Evolutionary conservation across 2,329 filamentous ascomycete genomes (phyloP).

Genomic region (Fusarium secorum): DNA sequence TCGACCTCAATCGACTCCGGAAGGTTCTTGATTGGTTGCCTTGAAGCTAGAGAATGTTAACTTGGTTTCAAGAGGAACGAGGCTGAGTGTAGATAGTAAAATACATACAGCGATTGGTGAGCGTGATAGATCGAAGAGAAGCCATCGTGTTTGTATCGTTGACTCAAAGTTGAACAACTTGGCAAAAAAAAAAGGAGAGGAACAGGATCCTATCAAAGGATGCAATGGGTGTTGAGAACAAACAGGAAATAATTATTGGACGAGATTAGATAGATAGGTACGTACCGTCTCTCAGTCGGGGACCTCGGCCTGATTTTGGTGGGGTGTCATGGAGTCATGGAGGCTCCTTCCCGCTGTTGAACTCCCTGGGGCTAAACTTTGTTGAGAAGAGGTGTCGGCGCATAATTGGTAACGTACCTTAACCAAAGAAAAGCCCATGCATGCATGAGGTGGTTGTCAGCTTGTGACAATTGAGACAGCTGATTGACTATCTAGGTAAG

Average conservation of each 20-base stretch:
- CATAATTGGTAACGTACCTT: too few species aligned
- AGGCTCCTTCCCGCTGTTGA: not conserved
- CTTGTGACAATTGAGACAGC: conserved; percentile 3
- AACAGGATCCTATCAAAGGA: conserved; percentile 1
- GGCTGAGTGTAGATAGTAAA: not conserved
- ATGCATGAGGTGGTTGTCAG: not conserved
- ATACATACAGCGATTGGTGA: conserved; percentile 52
- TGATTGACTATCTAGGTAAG: not conserved
- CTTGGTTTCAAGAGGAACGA: not conserved
- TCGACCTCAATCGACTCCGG: conserved; percentile 59
- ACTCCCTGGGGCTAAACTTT: conserved; percentile 8
- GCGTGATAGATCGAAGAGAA: conserved; percentile 50
- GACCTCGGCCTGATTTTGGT: conserved; percentile 24
- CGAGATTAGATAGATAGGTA: conserved; percentile 23
- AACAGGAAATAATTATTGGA: conserved; percentile 13
- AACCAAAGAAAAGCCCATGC: not conserved
- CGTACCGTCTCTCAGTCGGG: conserved; percentile 2
- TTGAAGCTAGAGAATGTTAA: conserved; percentile 49
- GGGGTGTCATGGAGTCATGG: not conserved
- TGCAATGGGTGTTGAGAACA: conserved; percentile 22
- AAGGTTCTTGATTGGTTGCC: conserved; percentile 62
- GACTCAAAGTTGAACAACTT: conserved; percentile 2
- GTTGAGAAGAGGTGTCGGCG: not conserved
- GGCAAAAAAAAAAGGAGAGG: not conserved
- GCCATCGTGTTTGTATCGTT: conserved; percentile 40